Percentiles rank a stretch among this genome's conserved stretches.
Conservation (phyloP, 2,329 filamentous ascomycete genomes). For the Venturia oleaginea region DNA sequence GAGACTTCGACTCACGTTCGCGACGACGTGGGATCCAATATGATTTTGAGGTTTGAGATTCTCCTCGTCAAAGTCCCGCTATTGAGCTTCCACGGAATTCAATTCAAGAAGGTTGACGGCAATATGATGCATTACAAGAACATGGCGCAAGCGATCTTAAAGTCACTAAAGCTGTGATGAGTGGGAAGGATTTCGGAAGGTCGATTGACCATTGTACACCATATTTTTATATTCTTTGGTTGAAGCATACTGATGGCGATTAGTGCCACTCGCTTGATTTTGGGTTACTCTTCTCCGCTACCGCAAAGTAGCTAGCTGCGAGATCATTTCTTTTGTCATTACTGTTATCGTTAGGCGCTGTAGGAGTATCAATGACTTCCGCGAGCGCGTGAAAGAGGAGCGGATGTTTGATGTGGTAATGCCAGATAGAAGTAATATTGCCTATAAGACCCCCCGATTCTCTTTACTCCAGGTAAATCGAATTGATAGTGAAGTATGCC, state of each 20-base stretch:
- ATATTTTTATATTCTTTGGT: not conserved
- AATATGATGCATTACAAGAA: conserved; percentile 94
- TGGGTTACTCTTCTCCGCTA: not conserved
- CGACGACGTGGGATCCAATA: conserved; percentile 74
- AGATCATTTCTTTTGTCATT: not conserved
- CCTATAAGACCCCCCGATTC: not conserved
- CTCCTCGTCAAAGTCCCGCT: conserved; percentile 96
- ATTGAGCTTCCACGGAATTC: conserved; percentile 85
- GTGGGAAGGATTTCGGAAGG: not conserved
- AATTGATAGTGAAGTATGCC: not conserved
- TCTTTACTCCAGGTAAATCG: not conserved
- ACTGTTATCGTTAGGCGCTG: not conserved
- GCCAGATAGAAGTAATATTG: not conserved
- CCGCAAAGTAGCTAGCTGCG: not conserved
- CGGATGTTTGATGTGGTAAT: conserved; percentile 2
- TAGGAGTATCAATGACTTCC: not conserved
- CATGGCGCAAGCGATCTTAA: conserved; percentile 92
- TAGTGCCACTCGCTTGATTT: conserved; percentile 6
- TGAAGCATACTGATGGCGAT: conserved; percentile 1
- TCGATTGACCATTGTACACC: not conserved
- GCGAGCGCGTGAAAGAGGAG: not conserved
- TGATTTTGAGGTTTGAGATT: conserved; percentile 87
- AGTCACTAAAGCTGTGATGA: conserved; percentile 65
- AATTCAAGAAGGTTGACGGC: conserved; percentile 96
- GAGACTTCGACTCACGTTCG: conserved; percentile 91